Conservation (phyloP, 805 yeast genomes). For the Zygotorulaspora danielsina region DNA sequence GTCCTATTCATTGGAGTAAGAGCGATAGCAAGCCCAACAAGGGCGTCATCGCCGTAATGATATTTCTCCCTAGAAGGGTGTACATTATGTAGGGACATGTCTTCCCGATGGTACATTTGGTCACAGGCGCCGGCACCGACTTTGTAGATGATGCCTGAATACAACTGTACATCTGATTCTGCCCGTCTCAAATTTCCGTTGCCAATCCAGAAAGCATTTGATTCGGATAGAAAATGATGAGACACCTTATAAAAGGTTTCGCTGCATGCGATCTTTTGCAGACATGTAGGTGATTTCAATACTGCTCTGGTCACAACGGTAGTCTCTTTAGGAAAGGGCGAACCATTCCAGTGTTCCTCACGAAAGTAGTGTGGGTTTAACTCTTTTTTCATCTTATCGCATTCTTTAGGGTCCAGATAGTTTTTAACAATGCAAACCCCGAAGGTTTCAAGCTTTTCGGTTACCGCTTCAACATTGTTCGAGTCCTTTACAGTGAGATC, state of each 20-base stretch:
- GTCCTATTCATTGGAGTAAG: constrained; percentile 20
- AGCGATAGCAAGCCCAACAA: constrained; percentile 14
- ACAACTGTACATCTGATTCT: constrained; percentile 22
- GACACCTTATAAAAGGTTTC: constrained; percentile 9
- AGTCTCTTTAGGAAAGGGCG: constrained; percentile 27
- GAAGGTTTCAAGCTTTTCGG: constrained; percentile 21
- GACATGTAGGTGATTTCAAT: constrained; percentile 16
- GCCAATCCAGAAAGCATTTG: constrained; percentile 22
- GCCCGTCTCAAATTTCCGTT: constrained; percentile 17
- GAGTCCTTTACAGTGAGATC: constrained; percentile 9
- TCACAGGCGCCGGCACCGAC: constrained; percentile 32
- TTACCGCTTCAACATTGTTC: constrained; percentile 6
- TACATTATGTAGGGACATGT: constrained; percentile 30
- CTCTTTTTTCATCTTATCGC: constrained; percentile 20
- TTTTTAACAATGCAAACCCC: constrained; percentile 29
- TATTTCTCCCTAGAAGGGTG: constrained; percentile 10
- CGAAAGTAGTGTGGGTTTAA: constrained; percentile 25
- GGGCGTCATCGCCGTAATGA: constrained; percentile 15
- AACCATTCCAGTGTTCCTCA: constrained; percentile 25
- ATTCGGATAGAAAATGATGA: constrained; percentile 15
- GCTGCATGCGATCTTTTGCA: constrained; percentile 13
- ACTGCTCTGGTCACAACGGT: constrained; percentile 24
- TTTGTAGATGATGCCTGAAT: constrained; percentile 26
- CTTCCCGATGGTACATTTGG: constrained; percentile 32
- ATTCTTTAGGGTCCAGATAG: constrained; percentile 12